Base-by-base conservation (phyloP, 768 basidiomycete genomes). In the Lactarius deliciosus region DNA sequence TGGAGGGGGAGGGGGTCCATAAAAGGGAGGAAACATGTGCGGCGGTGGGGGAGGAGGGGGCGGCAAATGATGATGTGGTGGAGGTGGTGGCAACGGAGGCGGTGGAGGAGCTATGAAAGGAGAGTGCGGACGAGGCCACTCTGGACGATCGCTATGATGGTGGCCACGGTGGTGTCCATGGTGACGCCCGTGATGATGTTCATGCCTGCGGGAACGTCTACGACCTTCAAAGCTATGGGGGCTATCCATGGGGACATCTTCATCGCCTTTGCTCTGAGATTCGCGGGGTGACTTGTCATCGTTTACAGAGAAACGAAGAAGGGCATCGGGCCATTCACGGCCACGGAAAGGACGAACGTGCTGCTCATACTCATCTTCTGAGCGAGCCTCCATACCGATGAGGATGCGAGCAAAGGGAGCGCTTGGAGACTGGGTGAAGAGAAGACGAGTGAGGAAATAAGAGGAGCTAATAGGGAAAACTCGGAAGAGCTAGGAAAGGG, bases 371-470 rank as follows among this genome's bases (percentile, higher is more conserved):
- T 91, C 87, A 25, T 83, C 81, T 2, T 79, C 79, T 58, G 78
- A 80, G 73, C 81, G 85, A 16, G 86, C 85, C 73, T 89, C 86
- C 63, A 77, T 82, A 60, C 81, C 84, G 64, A 92, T 80, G 38
- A 91, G 77, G 56, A 91, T 84, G 43, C 86, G 85, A 54, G 81
- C 77, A 7, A 83, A 75, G 65, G 80, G 77, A 18, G 78, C 77
- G n/a, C 82, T 79, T 67, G 86, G 81, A 6, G 71, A 71, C 34
- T 86, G 86, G 53, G 86, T 87, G 76, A 92, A 91, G 22, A 91
- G 76, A 58, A 93, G 81, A 65, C 83, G 86, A 58, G 86, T 86
- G 63, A 91, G 77, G 79, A 82, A 85, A 77, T 83, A 88, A 63
- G 76, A 80, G 64, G 82, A 78, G 72, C 80, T 81, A 58, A 87